These are phyloP conservation scores for Echites panduratus DNA, from an alignment of 257 asterid genomes.

Conservation along the genomic window DNA sequence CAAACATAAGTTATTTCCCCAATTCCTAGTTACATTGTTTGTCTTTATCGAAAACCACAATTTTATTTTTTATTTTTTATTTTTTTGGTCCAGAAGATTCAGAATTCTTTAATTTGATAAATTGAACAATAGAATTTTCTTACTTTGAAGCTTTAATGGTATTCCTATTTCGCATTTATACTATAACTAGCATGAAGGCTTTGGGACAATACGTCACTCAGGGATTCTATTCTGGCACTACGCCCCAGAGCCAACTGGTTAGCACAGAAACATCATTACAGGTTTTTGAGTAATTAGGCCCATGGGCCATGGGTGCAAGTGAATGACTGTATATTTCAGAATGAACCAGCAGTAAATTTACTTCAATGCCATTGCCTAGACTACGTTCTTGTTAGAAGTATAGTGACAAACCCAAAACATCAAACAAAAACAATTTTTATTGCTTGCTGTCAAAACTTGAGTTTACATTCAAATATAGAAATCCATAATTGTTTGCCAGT, in stretches of 20 bases:
- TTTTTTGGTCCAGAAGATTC: background rate
- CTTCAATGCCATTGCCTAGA: background rate
- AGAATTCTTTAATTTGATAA: background rate
- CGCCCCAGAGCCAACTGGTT: background rate
- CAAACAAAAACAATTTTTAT: background rate
- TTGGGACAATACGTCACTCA: background rate
- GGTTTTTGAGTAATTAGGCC: background rate
- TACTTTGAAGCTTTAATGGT: background rate
- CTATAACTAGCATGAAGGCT: background rate
- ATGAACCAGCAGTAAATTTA: background rate
- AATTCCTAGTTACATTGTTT: background rate
- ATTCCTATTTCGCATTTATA: background rate
- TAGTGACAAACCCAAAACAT: background rate
- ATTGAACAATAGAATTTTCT: background rate
- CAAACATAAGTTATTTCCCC: background rate
- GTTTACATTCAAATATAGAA: background rate
- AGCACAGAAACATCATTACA: background rate
- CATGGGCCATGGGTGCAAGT: background rate
- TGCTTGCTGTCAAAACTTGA: background rate
- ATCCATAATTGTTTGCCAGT: background rate
- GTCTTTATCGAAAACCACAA: background rate
- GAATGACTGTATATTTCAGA: background rate
- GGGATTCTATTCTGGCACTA: background rate
- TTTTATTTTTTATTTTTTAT: too few species aligned
- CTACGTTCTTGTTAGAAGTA: background rate